phyloP scores from a whole-genome alignment of 2,329 filamentous ascomycete species.

The Sporothrix humicola region DNA sequence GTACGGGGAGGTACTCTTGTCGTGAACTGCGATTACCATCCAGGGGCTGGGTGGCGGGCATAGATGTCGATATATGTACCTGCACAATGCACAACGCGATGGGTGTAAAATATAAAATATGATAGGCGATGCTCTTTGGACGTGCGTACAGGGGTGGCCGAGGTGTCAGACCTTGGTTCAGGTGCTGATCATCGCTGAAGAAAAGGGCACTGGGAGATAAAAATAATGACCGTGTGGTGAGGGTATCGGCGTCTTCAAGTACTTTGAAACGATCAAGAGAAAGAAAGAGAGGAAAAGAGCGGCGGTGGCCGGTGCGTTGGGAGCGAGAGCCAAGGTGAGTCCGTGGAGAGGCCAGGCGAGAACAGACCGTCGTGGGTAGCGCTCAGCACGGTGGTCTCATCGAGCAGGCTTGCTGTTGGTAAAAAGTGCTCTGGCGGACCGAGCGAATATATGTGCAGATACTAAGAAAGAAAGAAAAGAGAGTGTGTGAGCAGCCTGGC shows the following conservation, averaged over 20 bases:
- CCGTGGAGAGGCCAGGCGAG: not conserved
- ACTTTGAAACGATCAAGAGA: conserved; percentile 2
- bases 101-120: not conserved
- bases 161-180: conserved; percentile 27
- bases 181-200: conserved; percentile 12
- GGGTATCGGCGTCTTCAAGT: conserved; percentile 16
- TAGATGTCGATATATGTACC: conserved; percentile 10
- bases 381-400: not conserved
- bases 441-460: not conserved
- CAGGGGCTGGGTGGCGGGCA: not conserved
- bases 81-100: not conserved
- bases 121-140: not conserved
- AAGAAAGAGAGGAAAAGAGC: not conserved
- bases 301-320: not conserved
- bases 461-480: not conserved
- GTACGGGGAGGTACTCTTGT: too few species aligned
- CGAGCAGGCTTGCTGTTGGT: not conserved
- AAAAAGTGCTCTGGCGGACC: not conserved
- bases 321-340: not conserved
- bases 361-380: conserved; percentile 9
- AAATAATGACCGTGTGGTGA: not conserved
- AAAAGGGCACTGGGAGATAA: not conserved
- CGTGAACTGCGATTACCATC: not conserved
- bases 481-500: not conserved
- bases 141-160: conserved; percentile 9